These are phyloP conservation scores for Mortierella antarctica DNA, from an alignment of 192 early-diverging fungal genomes.

Conservation along the genomic window DNA sequence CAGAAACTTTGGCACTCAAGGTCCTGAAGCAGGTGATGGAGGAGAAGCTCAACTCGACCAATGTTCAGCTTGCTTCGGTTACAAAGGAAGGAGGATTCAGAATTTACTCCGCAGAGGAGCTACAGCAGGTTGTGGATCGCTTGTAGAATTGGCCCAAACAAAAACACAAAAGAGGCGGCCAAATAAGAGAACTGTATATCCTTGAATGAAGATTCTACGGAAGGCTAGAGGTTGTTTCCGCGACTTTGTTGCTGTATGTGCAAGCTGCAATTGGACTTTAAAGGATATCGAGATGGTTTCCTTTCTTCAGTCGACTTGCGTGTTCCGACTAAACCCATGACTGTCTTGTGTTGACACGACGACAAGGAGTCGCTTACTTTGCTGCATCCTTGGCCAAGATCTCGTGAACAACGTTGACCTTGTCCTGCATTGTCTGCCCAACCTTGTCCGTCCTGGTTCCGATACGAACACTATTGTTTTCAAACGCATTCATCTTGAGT, in stretches of 20 bases:
- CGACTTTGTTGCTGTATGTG: too few relatives aligned
- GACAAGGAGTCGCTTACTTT: slow-evolving; percentile 1
- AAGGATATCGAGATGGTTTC: background rate
- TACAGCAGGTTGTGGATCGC: slow-evolving; percentile 80
- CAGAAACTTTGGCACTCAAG: slow-evolving; percentile 90
- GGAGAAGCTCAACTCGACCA: slow-evolving; percentile 96
- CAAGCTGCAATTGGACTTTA: too few relatives aligned
- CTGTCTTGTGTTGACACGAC: background rate
- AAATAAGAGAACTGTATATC: too few relatives aligned
- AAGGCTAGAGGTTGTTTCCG: too few relatives aligned
- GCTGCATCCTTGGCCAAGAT: slow-evolving; percentile 33
- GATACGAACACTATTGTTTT: slow-evolving; percentile 33
- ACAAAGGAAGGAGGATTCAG: slow-evolving; percentile 82
- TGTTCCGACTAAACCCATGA: background rate
- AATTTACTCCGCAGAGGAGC: slow-evolving; percentile 83
- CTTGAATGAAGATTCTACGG: too few relatives aligned
- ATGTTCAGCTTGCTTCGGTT: slow-evolving; percentile 94
- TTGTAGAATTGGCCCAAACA: slow-evolving; percentile 54
- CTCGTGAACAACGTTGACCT: slow-evolving; percentile 50
- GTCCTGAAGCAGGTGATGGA: slow-evolving; percentile 99
- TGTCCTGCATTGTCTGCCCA: slow-evolving; percentile 49
- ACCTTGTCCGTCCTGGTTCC: slow-evolving; percentile 51
- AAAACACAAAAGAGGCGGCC: background rate
- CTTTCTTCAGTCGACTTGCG: background rate
- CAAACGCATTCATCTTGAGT: too few relatives aligned